Evolutionary conservation across 2,329 filamentous ascomycete species (phyloP).

Genomic region (Microsporum ferrugineum): DNA sequence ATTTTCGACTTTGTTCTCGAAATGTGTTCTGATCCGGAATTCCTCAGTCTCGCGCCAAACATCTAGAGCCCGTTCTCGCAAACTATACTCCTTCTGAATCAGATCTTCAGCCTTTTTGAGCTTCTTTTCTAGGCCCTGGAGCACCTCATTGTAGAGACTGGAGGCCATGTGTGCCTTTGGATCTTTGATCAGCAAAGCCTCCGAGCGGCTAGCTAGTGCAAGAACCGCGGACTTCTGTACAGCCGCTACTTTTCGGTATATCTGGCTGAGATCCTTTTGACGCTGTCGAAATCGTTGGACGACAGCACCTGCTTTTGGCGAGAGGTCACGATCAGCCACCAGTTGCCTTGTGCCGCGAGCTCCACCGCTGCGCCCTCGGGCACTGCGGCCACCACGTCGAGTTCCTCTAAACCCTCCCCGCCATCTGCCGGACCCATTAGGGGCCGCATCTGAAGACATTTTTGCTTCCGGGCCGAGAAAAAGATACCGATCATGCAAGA

Average conservation of each 20-base stretch:
- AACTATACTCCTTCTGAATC: conserved; percentile 25
- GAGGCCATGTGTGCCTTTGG: conserved; percentile 31
- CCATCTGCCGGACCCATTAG: conserved; percentile 18
- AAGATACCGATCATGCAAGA: background rate
- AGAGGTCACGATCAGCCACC: conserved; percentile 22
- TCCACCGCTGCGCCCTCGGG: conserved; percentile 24
- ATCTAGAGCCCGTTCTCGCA: conserved; percentile 23
- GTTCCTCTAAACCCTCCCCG: conserved; percentile 16
- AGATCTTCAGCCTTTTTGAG: conserved; percentile 21
- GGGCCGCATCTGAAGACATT: conserved; percentile 10
- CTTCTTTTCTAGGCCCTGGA: conserved; percentile 22
- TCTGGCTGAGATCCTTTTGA: conserved; percentile 32
- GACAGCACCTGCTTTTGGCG: conserved; percentile 27
- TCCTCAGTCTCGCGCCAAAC: conserved; percentile 23
- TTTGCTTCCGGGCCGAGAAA: conserved; percentile 1
- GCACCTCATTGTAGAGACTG: conserved; percentile 29
- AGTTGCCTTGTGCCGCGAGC: conserved; percentile 22
- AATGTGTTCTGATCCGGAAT: conserved; percentile 25
- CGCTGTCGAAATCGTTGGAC: conserved; percentile 31
- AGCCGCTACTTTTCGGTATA: conserved; percentile 32
- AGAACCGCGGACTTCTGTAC: conserved; percentile 32
- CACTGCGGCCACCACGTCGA: conserved; percentile 15
- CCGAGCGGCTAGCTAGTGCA: conserved; percentile 29
- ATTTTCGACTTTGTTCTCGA: conserved; percentile 20
- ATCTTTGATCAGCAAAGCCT: conserved; percentile 30